Conservation (phyloP, 257 asterid species). For the Misopates orontium region DNA sequence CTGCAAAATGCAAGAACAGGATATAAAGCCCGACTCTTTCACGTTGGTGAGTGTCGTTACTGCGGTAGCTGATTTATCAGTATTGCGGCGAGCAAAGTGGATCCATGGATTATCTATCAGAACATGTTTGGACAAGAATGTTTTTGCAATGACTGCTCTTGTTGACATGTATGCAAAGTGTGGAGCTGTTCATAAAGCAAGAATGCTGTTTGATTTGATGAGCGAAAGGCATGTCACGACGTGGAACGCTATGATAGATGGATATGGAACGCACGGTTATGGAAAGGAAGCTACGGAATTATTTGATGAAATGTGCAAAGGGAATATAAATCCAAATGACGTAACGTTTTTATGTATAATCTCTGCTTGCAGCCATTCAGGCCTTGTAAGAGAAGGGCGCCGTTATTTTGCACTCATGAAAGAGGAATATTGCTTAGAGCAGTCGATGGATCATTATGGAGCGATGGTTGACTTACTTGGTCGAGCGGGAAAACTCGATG, state of each 20-base stretch:
- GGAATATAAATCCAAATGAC: slow-evolving; percentile 49
- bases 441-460: slow-evolving; percentile 88
- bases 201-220: slow-evolving; percentile 64
- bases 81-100: slow-evolving; percentile 83
- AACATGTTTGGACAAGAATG: slow-evolving; percentile 49
- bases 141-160: slow-evolving; percentile 77
- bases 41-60: slow-evolving; percentile 78
- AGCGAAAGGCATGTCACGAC: slow-evolving; percentile 72
- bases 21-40: slow-evolving; percentile 71
- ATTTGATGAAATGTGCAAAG: slow-evolving; percentile 67
- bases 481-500: slow-evolving; percentile 73
- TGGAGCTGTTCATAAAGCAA: slow-evolving; percentile 74
- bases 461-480: slow-evolving; percentile 95
- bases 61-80: slow-evolving; percentile 83
- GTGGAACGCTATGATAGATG: slow-evolving; percentile 99
- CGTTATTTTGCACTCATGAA: slow-evolving; percentile 59
- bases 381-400: slow-evolving; percentile 68
- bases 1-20: slow-evolving; percentile 55
- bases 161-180: slow-evolving; percentile 94
- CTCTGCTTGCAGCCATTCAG: slow-evolving; percentile 97
- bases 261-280: slow-evolving; percentile 93
- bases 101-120: slow-evolving; percentile 73
- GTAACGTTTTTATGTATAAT: slow-evolving; percentile 82
- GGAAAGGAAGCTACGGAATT: slow-evolving; percentile 68
- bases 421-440: slow-evolving; percentile 59